Conservation (phyloP, 2,329 filamentous ascomycete genomes). For the Ceratocystiopsis minuta region DNA sequence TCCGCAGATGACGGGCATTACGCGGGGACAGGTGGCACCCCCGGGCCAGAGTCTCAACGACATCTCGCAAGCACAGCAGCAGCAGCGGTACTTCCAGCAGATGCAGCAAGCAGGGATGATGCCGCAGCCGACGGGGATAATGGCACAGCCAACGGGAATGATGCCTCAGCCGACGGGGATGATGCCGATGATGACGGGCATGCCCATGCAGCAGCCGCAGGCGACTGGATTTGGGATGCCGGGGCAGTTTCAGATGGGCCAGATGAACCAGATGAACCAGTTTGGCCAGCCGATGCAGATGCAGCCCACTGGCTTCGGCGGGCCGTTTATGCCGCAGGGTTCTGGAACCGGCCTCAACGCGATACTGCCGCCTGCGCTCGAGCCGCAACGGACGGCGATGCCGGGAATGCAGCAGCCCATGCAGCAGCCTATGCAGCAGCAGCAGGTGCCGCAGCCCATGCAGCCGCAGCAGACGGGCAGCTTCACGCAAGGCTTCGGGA, state of each 20-base stretch:
- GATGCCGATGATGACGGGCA: background rate
- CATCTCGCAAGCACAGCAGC: conserved; percentile 46
- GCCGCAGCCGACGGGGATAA: conserved; percentile 20
- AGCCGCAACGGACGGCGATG: conserved; percentile 41
- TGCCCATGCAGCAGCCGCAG: background rate
- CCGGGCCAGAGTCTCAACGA: conserved; percentile 63
- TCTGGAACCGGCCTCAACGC: conserved; percentile 30
- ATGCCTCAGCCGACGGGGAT: background rate
- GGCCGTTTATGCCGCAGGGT: background rate
- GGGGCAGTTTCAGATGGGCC: conserved; percentile 22
- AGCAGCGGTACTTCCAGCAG: conserved; percentile 36
- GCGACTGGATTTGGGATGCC: conserved; percentile 18
- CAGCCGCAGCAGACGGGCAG: conserved; percentile 61
- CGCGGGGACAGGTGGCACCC: conserved; percentile 41
- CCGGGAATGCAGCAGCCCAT: conserved; percentile 16
- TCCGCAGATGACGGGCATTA: conserved; percentile 64
- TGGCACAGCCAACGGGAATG: conserved; percentile 28
- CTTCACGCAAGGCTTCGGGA: conserved; percentile 25
- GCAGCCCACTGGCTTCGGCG: conserved; percentile 46
- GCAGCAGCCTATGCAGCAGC: conserved; percentile 17
- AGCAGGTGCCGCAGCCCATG: conserved; percentile 44
- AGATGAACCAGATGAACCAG: conserved; percentile 16
- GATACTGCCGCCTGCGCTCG: conserved; percentile 39
- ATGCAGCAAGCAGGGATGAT: conserved; percentile 15
- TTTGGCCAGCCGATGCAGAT: conserved; percentile 30